A percentile compares a stretch with the other conserved stretches of the same genome.
Evolutionary conservation across 768 basidiomycete species (phyloP).

Genomic region (Phlegmacium glaucopus): DNA sequence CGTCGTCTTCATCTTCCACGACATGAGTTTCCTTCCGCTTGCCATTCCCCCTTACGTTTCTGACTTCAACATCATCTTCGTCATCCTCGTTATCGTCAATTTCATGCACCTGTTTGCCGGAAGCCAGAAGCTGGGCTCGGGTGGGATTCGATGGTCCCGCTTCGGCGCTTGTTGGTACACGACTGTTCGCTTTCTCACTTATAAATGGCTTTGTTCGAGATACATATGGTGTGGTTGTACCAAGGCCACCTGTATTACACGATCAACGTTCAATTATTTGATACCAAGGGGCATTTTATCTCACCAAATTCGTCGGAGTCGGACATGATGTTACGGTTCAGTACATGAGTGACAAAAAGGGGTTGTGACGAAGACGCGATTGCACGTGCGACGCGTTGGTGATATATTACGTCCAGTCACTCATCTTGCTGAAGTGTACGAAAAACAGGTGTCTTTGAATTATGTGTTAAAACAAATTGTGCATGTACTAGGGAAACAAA

Average conservation of each 20-base stretch:
- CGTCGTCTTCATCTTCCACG: constrained; percentile 8
- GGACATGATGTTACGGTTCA: background rate
- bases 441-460: too few species aligned
- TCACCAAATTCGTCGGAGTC: background rate
- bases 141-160: constrained; percentile 14
- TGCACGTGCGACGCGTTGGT: constrained; percentile 1
- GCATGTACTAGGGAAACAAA: too few species aligned
- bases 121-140: background rate
- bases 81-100: background rate
- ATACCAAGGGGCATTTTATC: background rate
- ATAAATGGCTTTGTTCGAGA: background rate
- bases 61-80: background rate
- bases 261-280: background rate
- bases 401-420: too few species aligned
- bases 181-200: constrained; percentile 9
- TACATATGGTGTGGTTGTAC: constrained; percentile 8
- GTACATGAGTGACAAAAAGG: constrained; percentile 1
- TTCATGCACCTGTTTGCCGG: background rate
- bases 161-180: constrained; percentile 5
- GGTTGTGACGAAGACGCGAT: constrained; percentile 2
- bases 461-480: too few species aligned
- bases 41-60: constrained; percentile 1
- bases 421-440: too few species aligned
- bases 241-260: constrained; percentile 4
- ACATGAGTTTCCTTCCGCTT: constrained; percentile 1